These are phyloP conservation scores for Salix suchowensis DNA, from an alignment of 345 rosid species.

Conservation along the genomic window DNA sequence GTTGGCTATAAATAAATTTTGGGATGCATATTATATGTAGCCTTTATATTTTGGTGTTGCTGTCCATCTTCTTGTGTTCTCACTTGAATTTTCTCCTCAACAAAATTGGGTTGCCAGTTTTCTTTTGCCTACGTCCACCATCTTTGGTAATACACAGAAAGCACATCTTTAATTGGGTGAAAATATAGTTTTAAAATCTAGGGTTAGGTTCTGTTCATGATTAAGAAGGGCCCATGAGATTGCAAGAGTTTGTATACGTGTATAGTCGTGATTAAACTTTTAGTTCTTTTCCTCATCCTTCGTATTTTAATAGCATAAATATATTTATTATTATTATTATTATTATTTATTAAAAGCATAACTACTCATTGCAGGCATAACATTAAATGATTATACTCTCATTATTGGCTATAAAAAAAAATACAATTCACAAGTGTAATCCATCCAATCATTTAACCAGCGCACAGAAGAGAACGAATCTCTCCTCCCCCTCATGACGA, in stretches of 20 bases:
- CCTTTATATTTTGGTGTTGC: too few relatives aligned
- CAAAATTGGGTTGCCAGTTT: neutral
- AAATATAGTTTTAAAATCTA: constrained; percentile 1
- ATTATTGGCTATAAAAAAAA: constrained; percentile 3
- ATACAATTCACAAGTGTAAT: neutral
- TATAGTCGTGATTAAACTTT: constrained; percentile 12
- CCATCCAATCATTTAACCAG: constrained; percentile 19
- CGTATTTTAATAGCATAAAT: neutral
- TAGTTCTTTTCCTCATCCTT: neutral
- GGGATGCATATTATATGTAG: too few relatives aligned
- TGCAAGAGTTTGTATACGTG: constrained; percentile 12
- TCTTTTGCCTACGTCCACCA: neutral
- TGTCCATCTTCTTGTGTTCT: too few relatives aligned
- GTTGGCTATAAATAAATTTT: too few relatives aligned
- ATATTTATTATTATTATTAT: too few relatives aligned
- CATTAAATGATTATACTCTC: constrained; percentile 7
- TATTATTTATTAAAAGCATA: neutral
- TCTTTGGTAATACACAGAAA: constrained; percentile 15
- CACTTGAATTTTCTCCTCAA: too few relatives aligned
- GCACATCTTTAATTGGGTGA: constrained; percentile 4
- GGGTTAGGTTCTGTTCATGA: constrained; percentile 42
- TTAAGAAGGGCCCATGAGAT: constrained; percentile 35
- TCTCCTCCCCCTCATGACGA: too few relatives aligned
- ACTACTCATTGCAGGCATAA: constrained; percentile 22
- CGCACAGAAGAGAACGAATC: neutral